Conservation (phyloP, 352 stramenopile species). For the Phytophthora citricola region DNA sequence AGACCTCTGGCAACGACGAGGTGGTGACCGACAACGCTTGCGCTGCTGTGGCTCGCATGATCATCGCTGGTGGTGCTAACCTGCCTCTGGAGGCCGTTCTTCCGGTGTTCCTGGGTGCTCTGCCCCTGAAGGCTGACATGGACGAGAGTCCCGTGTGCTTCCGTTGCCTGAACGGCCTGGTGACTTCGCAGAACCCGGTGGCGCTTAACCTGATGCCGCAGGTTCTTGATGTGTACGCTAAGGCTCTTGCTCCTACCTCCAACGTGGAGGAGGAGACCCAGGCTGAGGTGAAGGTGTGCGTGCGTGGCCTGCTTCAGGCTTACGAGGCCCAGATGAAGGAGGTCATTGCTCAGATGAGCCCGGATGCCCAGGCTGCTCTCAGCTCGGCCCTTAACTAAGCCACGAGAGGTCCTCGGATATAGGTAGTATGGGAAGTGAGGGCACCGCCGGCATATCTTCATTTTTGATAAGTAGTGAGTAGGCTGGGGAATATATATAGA, state of each 20-base stretch:
- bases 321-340: conserved; percentile 87
- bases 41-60: conserved; percentile 94
- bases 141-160: conserved; percentile 97
- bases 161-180: conserved; percentile 93
- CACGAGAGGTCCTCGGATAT: conserved; percentile 13
- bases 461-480: conserved; percentile 47
- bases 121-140: conserved; percentile 97
- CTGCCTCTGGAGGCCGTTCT: conserved; percentile 94
- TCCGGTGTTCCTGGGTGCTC: conserved; percentile 91
- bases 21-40: conserved; percentile 94
- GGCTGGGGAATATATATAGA: conserved; percentile 45
- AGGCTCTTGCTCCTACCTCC: conserved; percentile 63
- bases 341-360: conserved; percentile 75
- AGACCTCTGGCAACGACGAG: conserved; percentile 86
- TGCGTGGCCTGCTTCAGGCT: conserved; percentile 68
- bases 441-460: conserved; percentile 12
- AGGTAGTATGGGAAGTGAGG: conserved; percentile 22
- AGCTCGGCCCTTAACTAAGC: conserved; percentile 59
- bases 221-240: conserved; percentile 85
- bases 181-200: conserved; percentile 90
- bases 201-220: conserved; percentile 73
- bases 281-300: conserved; percentile 68
- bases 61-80: conserved; percentile 75
- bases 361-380: conserved; percentile 73
- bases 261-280: conserved; percentile 82